Evolutionary conservation across 345 rosid species (phyloP).

Genomic region (Tarenaya hassleriana): DNA sequence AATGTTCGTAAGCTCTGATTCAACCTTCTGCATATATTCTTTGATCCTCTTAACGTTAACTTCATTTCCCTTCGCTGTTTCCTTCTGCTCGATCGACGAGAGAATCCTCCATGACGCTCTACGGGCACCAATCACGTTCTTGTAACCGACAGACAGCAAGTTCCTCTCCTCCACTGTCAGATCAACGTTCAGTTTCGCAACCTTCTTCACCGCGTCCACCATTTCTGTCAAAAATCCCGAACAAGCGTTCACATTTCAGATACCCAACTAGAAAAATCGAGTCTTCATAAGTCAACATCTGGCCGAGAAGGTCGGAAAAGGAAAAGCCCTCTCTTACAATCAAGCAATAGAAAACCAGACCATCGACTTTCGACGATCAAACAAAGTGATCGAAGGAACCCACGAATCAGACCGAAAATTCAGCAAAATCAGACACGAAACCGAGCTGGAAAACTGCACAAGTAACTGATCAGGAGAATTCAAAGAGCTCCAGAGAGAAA

Average conservation of each 20-base stretch:
- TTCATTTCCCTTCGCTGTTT: slow-evolving; percentile 51
- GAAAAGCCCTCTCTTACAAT: background rate
- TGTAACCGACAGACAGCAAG: slow-evolving; percentile 50
- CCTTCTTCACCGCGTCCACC: background rate
- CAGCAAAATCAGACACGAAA: slow-evolving; percentile 1
- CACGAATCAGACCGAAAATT: background rate
- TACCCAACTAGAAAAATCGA: slow-evolving; percentile 1
- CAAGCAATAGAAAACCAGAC: background rate
- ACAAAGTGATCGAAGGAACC: slow-evolving; percentile 4
- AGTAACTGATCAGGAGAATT: background rate
- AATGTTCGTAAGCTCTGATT: slow-evolving; percentile 43
- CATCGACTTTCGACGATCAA: slow-evolving; percentile 7
- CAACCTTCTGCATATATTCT: slow-evolving; percentile 57
- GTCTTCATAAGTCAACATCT: background rate
- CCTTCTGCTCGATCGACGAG: slow-evolving; percentile 47
- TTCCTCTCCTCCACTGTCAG: background rate
- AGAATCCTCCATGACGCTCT: slow-evolving; percentile 32
- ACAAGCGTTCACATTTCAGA: slow-evolving; percentile 1
- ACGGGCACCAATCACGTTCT: slow-evolving; percentile 51
- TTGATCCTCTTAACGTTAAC: slow-evolving; percentile 45
- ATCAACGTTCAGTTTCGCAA: background rate
- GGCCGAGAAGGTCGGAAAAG: background rate
- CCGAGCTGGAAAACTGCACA: slow-evolving; percentile 1
- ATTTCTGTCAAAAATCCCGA: slow-evolving; percentile 1
- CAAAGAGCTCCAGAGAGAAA: slow-evolving; percentile 14